Evolutionary conservation across 176 grass and related monocot species (phyloP), one percentile per base, ranked within the genome.

Genomic region (Phoenix roebelenii): DNA sequence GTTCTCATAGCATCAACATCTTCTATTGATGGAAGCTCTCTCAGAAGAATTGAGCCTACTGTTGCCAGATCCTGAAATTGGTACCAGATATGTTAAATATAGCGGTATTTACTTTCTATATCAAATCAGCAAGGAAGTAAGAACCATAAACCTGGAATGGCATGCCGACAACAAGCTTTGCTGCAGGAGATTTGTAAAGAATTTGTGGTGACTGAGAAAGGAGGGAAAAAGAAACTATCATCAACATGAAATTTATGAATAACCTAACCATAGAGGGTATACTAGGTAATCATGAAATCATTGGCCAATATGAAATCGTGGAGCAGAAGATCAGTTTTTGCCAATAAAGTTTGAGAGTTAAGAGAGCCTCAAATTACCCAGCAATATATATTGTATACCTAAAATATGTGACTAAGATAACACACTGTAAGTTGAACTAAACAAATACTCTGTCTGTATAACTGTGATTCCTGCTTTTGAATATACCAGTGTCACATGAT

Each of bases 41-140:
- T 88, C 61, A 92, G 68, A 85, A 98, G 88, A 85, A 98, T 92
- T 5, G 88, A 98, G 78, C 89, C 93, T 71, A 98, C 93, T 30
- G 93, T 92, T 64, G 93, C 93, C 65, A 98, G 67, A 68, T 98
- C 93, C 88, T 35, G 7, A 35, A 35, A 35, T 35, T 35, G 10
- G 32, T 35, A 35, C 32, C 1, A 35, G 32, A 35, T 35, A 35
- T 35, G 32, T 35, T 35, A 35, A 35, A 9, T 35, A 35, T 9
- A 9, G 9, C 32, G 9, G 7, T 1, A 35, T 9, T 35, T 35
- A 9, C 32, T 35, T 9, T 4, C 26, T 28, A 35, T 9, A 9
- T 7, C 32, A 35, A 35, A 35, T 35, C 32, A 35, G 32, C 32
- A 35, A 35, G 1, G 5, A 77, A 18, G 23, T 63, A 30, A 77